Conservation (phyloP, 345 rosid species). For the Camelina laxa region DNA sequence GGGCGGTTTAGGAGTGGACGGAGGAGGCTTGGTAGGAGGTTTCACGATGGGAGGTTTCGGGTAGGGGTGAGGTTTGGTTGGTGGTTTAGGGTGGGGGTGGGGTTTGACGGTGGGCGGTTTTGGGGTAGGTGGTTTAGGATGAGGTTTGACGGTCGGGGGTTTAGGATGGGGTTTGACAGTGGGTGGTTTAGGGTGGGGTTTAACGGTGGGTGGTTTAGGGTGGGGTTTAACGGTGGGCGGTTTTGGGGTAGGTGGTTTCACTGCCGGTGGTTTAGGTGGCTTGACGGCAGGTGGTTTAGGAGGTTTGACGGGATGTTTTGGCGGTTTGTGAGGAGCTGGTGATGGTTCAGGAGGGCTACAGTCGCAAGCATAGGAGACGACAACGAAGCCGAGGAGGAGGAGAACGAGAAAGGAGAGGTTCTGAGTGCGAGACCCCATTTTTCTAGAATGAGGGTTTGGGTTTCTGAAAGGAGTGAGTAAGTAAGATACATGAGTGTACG, state of each 20-base stretch:
- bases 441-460: conserved; percentile 19
- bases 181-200: conserved; percentile 16
- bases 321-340: conserved; percentile 35
- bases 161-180: conserved; percentile 31
- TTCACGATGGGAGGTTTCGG: neutral
- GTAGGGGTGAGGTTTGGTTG: conserved; percentile 18
- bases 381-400: conserved; percentile 38
- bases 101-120: conserved; percentile 21
- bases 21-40: conserved; percentile 32
- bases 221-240: conserved; percentile 25
- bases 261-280: conserved; percentile 39
- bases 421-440: conserved; percentile 38
- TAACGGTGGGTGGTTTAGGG: conserved; percentile 29
- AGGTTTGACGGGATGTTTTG: conserved; percentile 42
- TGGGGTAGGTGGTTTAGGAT: neutral
- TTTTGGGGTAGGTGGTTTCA: conserved; percentile 28
- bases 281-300: conserved; percentile 41
- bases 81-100: conserved; percentile 7
- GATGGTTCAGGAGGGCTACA: conserved; percentile 44
- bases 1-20: no score
- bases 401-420: conserved; percentile 33
- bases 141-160: conserved; percentile 26
- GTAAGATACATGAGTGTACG: conserved; percentile 20
- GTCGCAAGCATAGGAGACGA: conserved; percentile 40
- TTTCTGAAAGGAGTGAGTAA: conserved; percentile 29